Percentiles rank a stretch among this genome's conserved stretches.
Evolutionary conservation across 345 rosid species (phyloP).

Genomic region (Ceriops tagal): DNA sequence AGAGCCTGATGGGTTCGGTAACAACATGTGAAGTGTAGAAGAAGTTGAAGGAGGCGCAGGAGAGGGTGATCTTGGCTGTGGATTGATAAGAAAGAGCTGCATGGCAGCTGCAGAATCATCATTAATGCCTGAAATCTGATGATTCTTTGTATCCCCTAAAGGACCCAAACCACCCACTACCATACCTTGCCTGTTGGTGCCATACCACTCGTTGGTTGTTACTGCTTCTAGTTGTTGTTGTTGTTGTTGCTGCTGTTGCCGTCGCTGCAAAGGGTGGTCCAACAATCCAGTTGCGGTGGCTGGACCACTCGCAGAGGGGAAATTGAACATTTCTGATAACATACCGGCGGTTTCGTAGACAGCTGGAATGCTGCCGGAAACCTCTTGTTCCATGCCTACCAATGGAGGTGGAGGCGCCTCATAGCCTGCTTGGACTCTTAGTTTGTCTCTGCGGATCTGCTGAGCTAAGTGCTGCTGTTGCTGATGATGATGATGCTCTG

Average conservation of each 20-base stretch:
- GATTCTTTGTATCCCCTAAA: constrained; percentile 35
- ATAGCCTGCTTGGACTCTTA: constrained; percentile 39
- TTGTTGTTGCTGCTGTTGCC: background rate
- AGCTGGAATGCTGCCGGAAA: constrained; percentile 39
- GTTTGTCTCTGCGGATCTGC: constrained; percentile 71
- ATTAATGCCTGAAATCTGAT: constrained; percentile 64
- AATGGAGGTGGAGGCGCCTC: constrained; percentile 42
- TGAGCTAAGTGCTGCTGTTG: constrained; percentile 55
- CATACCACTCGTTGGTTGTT: constrained; percentile 45
- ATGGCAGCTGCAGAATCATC: constrained; percentile 79
- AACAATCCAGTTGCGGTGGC: constrained; percentile 32
- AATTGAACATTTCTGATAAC: constrained; percentile 95
- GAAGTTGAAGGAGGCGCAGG: constrained; percentile 36
- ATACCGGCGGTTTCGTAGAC: constrained; percentile 78
- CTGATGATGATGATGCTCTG: constrained; percentile 24
- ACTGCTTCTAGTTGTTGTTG: constrained; percentile 2
- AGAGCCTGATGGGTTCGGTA: constrained; percentile 59
- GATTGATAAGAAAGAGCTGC: constrained; percentile 88
- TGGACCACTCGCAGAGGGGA: constrained; percentile 43
- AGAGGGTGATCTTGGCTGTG: constrained; percentile 77
- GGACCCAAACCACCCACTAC: constrained; percentile 26
- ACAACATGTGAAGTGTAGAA: constrained; percentile 85
- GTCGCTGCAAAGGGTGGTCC: constrained; percentile 27
- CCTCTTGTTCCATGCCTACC: constrained; percentile 55
- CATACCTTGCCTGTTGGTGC: constrained; percentile 22